These are phyloP conservation scores for Guyanaporus albipodus DNA, from an alignment of 768 basidiomycete genomes.

Conservation along the genomic window DNA sequence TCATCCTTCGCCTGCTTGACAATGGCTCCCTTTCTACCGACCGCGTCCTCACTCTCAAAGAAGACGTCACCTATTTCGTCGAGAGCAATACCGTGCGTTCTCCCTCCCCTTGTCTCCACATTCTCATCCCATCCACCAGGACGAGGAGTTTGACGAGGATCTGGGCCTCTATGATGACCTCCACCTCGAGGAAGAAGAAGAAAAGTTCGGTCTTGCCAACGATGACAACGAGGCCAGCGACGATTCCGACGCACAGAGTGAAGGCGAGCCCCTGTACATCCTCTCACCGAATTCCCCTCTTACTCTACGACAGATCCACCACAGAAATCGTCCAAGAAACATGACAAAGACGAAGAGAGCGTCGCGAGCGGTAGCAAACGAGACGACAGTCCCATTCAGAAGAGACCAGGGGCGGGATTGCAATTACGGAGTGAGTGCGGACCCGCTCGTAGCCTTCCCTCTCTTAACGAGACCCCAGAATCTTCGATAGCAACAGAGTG, in stretches of 20 bases:
- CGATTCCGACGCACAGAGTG: conserved; percentile 69
- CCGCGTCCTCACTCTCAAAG: conserved; percentile 76
- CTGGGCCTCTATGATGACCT: conserved; percentile 98
- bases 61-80: conserved; percentile 95
- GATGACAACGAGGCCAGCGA: conserved; percentile 72
- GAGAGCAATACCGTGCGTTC: conserved; percentile 87
- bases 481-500: conserved; percentile 60
- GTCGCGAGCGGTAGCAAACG: conserved; percentile 64
- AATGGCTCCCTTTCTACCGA: conserved; percentile 88
- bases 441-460: conserved; percentile 1
- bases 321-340: conserved; percentile 70
- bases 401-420: conserved; percentile 64
- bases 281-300: background rate
- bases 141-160: conserved; percentile 96
- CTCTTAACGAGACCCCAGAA: conserved; percentile 42
- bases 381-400: conserved; percentile 73
- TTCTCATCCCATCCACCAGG: conserved; percentile 46
- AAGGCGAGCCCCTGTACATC: conserved; percentile 45
- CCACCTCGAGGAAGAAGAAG: conserved; percentile 94
- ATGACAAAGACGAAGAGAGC: conserved; percentile 68
- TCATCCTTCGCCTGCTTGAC: conserved; percentile 88
- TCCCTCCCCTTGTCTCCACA: conserved; percentile 3
- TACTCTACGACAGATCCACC: conserved; percentile 47
- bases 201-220: conserved; percentile 75
- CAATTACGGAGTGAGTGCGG: conserved; percentile 66